These are phyloP conservation scores for Yamadazyma aaseri DNA, from an alignment of 1,139 yeast genomes.

Conservation along the genomic window DNA sequence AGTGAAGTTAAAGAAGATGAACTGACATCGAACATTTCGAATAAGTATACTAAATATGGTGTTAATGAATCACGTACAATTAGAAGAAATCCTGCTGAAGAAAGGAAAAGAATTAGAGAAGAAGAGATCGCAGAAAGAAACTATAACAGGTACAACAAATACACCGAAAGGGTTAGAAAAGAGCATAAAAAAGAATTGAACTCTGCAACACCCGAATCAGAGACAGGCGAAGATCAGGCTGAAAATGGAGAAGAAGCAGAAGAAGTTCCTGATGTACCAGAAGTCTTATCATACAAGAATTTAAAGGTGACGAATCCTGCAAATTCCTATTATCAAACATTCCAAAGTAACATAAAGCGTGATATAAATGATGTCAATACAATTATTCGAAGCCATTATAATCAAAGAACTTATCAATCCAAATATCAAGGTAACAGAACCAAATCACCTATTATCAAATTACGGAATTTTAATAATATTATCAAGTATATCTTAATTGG, in stretches of 20 bases:
- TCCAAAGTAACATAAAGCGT: slow-evolving; percentile 40
- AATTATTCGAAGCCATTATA: slow-evolving; percentile 79
- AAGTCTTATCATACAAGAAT: slow-evolving; percentile 32
- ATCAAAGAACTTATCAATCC: slow-evolving; percentile 74
- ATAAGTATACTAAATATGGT: slow-evolving; percentile 33
- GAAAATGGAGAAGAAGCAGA: slow-evolving; percentile 7
- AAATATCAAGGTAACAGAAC: slow-evolving; percentile 60
- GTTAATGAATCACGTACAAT: slow-evolving; percentile 12
- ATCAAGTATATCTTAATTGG: slow-evolving; percentile 85
- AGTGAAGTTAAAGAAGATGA: neutral
- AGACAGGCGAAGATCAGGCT: neutral
- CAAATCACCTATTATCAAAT: slow-evolving; percentile 78
- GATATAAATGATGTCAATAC: slow-evolving; percentile 46
- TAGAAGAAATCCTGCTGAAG: slow-evolving; percentile 7
- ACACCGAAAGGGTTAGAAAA: slow-evolving; percentile 8
- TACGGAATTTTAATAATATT: slow-evolving; percentile 88
- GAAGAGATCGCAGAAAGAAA: slow-evolving; percentile 6
- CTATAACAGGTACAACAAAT: slow-evolving; percentile 9
- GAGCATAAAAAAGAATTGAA: slow-evolving; percentile 2
- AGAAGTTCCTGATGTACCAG: slow-evolving; percentile 9
- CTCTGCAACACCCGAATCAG: neutral
- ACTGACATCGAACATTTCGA: slow-evolving; percentile 5
- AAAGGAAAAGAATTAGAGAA: slow-evolving; percentile 5
- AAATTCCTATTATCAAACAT: slow-evolving; percentile 33
- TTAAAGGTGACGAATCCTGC: slow-evolving; percentile 33